A percentile compares a stretch with the other conserved stretches of the same genome.
Evolutionary conservation across 768 basidiomycete species (phyloP).

Genomic region (Tricholoma flavovirens): DNA sequence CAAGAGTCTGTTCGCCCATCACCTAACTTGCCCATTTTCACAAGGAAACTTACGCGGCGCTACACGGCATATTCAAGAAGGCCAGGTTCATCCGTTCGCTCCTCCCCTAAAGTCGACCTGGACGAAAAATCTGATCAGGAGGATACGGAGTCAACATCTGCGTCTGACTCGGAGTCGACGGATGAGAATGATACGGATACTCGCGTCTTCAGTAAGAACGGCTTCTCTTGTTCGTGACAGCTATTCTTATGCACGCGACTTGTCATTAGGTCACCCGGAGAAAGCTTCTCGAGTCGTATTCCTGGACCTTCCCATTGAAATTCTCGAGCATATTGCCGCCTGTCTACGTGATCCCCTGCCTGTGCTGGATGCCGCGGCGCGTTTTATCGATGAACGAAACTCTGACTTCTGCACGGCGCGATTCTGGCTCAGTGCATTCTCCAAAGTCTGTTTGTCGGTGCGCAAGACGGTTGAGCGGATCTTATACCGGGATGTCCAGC

Average conservation of each 20-base stretch:
- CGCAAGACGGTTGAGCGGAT: conserved; percentile 20
- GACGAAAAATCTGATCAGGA: not conserved
- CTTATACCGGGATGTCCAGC: conserved; percentile 23
- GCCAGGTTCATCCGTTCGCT: conserved; percentile 1
- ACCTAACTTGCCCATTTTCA: not conserved
- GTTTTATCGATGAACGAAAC: conserved; percentile 23
- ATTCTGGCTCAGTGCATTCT: conserved; percentile 20
- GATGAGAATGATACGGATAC: not conserved
- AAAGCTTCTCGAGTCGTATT: conserved; percentile 15
- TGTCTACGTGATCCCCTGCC: conserved; percentile 16
- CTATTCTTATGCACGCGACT: not conserved
- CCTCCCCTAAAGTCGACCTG: not conserved
- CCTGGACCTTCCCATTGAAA: conserved; percentile 24
- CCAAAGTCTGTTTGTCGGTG: conserved; percentile 16
- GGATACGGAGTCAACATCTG: not conserved
- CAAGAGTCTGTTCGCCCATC: conserved; percentile 3
- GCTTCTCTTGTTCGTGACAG: not conserved
- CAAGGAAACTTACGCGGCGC: conserved; percentile 3
- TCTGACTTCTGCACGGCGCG: conserved; percentile 22
- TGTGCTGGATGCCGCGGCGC: conserved; percentile 17
- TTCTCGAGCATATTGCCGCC: conserved; percentile 23
- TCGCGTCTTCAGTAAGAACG: not conserved
- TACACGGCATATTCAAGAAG: not conserved
- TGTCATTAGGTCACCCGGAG: not conserved
- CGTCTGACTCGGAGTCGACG: not conserved